Conservation (phyloP, 352 stramenopile genomes). For the Pythium aristosporum region DNA sequence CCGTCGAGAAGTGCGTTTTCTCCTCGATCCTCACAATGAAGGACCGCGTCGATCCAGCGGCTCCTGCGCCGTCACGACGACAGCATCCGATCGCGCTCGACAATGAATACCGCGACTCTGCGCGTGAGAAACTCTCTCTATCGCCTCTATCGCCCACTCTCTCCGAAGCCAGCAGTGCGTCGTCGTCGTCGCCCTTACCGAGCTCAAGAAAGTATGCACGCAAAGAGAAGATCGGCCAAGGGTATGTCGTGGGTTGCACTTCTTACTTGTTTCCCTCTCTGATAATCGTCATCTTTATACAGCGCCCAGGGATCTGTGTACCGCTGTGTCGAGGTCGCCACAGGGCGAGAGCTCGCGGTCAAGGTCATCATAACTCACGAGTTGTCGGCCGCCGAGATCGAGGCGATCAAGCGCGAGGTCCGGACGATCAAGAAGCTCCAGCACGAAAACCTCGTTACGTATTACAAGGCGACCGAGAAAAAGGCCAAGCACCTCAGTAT, state of each 20-base stretch:
- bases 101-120: not conserved
- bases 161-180: slow-evolving; percentile 32
- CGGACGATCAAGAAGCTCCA: slow-evolving; percentile 63
- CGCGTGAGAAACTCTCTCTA: not conserved
- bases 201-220: slow-evolving; percentile 39
- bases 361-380: slow-evolving; percentile 72
- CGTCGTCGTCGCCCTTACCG: slow-evolving; percentile 19
- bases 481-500: slow-evolving; percentile 65
- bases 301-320: slow-evolving; percentile 72
- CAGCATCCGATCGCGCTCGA: slow-evolving; percentile 15
- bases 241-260: slow-evolving; percentile 31
- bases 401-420: slow-evolving; percentile 63
- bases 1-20: not conserved
- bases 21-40: not conserved
- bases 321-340: slow-evolving; percentile 55
- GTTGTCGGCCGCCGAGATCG: slow-evolving; percentile 44
- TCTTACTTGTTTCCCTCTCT: not conserved
- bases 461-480: slow-evolving; percentile 62
- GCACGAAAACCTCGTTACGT: slow-evolving; percentile 63
- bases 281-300: not conserved
- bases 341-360: slow-evolving; percentile 52
- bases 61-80: slow-evolving; percentile 14
- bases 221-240: slow-evolving; percentile 82
- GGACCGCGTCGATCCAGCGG: not conserved
- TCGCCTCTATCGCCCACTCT: slow-evolving; percentile 28